Conservation (phyloP, 2,329 filamentous ascomycete species). For the Ceratocystis diversiconidia region DNA sequence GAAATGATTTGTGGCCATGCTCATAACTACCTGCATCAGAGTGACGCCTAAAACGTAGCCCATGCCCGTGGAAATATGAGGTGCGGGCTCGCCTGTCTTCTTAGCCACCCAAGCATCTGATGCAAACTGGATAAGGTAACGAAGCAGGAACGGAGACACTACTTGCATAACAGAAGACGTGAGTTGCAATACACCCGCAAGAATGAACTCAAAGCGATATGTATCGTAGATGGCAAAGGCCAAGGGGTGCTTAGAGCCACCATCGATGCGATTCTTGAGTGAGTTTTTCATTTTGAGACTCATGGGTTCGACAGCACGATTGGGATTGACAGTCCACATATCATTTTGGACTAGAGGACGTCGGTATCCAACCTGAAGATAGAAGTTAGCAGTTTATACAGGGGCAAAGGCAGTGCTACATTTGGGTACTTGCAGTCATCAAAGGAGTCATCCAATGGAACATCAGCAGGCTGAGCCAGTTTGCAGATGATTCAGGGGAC, state of each 20-base stretch:
- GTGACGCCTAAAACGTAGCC: constrained; percentile 76
- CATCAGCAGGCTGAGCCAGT: constrained; percentile 58
- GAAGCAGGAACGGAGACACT: constrained; percentile 68
- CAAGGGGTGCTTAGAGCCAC: constrained; percentile 59
- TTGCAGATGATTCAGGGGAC: constrained; percentile 58
- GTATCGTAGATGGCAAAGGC: constrained; percentile 74
- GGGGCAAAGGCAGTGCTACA: background rate
- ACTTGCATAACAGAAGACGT: constrained; percentile 62
- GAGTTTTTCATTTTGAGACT: constrained; percentile 50
- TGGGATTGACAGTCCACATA: constrained; percentile 77
- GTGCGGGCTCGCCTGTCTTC: constrained; percentile 36
- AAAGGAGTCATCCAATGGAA: constrained; percentile 86
- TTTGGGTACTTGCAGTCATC: constrained; percentile 49
- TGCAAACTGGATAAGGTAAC: constrained; percentile 77
- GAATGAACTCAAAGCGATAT: constrained; percentile 69
- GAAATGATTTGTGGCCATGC: constrained; percentile 73
- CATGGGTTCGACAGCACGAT: constrained; percentile 57
- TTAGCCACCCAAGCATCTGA: constrained; percentile 60
- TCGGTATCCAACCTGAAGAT: constrained; percentile 59
- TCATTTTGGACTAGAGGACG: constrained; percentile 71
- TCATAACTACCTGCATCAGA: constrained; percentile 71
- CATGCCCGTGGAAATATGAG: constrained; percentile 59
- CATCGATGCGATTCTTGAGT: constrained; percentile 53
- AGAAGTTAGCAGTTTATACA: constrained; percentile 5
- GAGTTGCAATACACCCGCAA: constrained; percentile 68